Evolutionary conservation across 2,329 filamentous ascomycete genomes (phyloP).

Genomic region (Xylaria sp.): DNA sequence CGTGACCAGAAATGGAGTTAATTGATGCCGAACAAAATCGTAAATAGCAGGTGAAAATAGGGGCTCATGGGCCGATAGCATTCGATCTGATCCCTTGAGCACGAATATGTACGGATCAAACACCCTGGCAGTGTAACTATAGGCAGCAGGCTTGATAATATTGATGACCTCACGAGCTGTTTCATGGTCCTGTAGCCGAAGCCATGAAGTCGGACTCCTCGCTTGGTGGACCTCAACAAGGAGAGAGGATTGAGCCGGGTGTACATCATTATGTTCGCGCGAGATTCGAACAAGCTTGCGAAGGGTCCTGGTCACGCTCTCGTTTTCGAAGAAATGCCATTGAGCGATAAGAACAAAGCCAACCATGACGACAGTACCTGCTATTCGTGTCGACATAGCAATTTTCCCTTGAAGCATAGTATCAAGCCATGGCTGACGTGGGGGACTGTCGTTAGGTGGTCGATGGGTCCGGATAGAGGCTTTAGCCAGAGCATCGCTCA

Average conservation of each 20-base stretch:
- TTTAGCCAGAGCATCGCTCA: conserved; percentile 72
- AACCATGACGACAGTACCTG: conserved; percentile 74
- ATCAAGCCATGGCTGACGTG: conserved; percentile 62
- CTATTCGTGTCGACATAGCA: conserved; percentile 74
- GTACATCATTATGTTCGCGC: conserved; percentile 37
- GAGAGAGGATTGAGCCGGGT: conserved; percentile 45
- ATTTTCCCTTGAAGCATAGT: conserved; percentile 67
- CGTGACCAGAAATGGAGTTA: conserved; percentile 64
- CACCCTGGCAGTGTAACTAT: conserved; percentile 75
- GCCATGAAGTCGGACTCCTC: conserved; percentile 76
- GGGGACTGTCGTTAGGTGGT: conserved; percentile 31
- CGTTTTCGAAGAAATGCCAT: conserved; percentile 75
- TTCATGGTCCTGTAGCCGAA: conserved; percentile 77
- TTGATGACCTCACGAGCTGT: conserved; percentile 77
- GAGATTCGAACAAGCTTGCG: conserved; percentile 43
- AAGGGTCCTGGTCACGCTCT: conserved; percentile 49
- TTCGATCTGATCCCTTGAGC: conserved; percentile 69
- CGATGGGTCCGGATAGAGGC: conserved; percentile 50
- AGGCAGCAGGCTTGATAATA: conserved; percentile 72
- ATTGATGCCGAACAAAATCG: conserved; percentile 69
- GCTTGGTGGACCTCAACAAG: conserved; percentile 73
- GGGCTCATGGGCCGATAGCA: conserved; percentile 55
- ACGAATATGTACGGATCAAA: conserved; percentile 79
- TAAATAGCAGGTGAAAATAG: conserved; percentile 64
- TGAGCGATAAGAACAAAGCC: conserved; percentile 76